phyloP scores from a whole-genome alignment of 495 filamentous ascomycete species.

The Glonium stellatum region DNA sequence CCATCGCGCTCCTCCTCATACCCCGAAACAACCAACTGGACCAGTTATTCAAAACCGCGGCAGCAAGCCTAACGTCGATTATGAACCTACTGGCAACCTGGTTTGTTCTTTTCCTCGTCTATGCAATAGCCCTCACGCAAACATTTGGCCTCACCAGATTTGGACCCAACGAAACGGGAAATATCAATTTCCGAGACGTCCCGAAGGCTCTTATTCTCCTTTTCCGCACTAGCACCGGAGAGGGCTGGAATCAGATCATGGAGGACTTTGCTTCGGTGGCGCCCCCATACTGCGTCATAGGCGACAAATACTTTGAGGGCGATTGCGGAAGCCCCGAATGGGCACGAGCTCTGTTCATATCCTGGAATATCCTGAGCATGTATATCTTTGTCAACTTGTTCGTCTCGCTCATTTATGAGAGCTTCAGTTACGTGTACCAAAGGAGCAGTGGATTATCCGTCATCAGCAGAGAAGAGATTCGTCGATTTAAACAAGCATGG shows the following conservation, averaged over 20 bases:
- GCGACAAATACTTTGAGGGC: slow-evolving; percentile 63
- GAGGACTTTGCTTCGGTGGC: slow-evolving; percentile 81
- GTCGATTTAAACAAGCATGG: slow-evolving; percentile 98
- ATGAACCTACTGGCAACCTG: slow-evolving; percentile 91
- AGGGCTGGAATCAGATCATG: slow-evolving; percentile 96
- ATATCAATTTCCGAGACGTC: slow-evolving; percentile 89
- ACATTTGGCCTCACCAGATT: slow-evolving; percentile 94
- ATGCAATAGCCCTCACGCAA: slow-evolving; percentile 93
- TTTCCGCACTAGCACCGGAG: slow-evolving; percentile 85
- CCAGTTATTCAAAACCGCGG: slow-evolving; percentile 98
- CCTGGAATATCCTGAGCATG: slow-evolving; percentile 99
- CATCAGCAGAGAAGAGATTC: slow-evolving; percentile 83
- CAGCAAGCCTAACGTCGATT: slow-evolving; percentile 86
- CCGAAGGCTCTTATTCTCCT: slow-evolving; percentile 89
- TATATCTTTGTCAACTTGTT: slow-evolving; percentile 99
- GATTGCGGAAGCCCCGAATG: slow-evolving; percentile 88
- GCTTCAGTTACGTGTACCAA: slow-evolving; percentile 99
- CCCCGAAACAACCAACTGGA: slow-evolving; percentile 96
- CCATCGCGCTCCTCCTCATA: slow-evolving; percentile 84
- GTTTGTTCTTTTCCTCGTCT: slow-evolving; percentile 94
- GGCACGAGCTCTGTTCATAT: slow-evolving; percentile 82
- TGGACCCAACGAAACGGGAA: slow-evolving; percentile 60
- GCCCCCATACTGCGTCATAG: slow-evolving; percentile 67
- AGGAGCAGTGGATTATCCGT: slow-evolving; percentile 77
- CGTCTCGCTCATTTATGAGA: slow-evolving; percentile 97